Conservation (phyloP, 208 protist genomes). For the Wallacemonas rigidus region DNA sequence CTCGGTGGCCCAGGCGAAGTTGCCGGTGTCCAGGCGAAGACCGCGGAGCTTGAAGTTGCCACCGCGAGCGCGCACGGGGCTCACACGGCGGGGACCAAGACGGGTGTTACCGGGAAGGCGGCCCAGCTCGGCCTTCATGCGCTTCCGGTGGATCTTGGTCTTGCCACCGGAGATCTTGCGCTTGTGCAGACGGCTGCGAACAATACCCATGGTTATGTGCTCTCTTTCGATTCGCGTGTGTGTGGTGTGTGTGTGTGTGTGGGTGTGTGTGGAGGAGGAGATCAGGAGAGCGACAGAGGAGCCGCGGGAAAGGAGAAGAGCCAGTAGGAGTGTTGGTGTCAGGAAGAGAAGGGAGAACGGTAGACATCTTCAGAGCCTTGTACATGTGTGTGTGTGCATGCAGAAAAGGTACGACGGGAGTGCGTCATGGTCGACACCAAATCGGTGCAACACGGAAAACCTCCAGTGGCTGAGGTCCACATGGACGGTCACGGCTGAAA, state of each 20-base stretch:
- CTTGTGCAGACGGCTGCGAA: slow-evolving; percentile 98
- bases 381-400: slow-evolving; percentile 1
- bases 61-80: slow-evolving; percentile 95
- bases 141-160: slow-evolving; percentile 91
- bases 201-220: slow-evolving; percentile 94
- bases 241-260: slow-evolving; percentile 8
- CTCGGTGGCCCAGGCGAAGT: slow-evolving; percentile 97
- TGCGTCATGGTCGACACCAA: too few species aligned
- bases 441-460: too few species aligned
- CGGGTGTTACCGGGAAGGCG: slow-evolving; percentile 97
- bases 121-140: slow-evolving; percentile 98
- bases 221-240: slow-evolving; percentile 20
- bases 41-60: slow-evolving; percentile 99
- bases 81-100: slow-evolving; percentile 92
- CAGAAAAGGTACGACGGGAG: too few species aligned
- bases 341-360: not conserved
- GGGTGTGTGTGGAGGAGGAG: slow-evolving; percentile 8
- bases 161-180: slow-evolving; percentile 97
- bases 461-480: too few species aligned
- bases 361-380: not conserved
- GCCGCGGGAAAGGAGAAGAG: not conserved
- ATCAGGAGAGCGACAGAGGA: slow-evolving; percentile 7
- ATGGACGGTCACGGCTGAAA: too few species aligned
- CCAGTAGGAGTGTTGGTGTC: not conserved
- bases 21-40: slow-evolving; percentile 98